Evolutionary conservation across 2,329 filamentous ascomycete species (phyloP), one percentile per base, ranked within the genome.

Genomic region (Neocatenulostroma microsporum): DNA sequence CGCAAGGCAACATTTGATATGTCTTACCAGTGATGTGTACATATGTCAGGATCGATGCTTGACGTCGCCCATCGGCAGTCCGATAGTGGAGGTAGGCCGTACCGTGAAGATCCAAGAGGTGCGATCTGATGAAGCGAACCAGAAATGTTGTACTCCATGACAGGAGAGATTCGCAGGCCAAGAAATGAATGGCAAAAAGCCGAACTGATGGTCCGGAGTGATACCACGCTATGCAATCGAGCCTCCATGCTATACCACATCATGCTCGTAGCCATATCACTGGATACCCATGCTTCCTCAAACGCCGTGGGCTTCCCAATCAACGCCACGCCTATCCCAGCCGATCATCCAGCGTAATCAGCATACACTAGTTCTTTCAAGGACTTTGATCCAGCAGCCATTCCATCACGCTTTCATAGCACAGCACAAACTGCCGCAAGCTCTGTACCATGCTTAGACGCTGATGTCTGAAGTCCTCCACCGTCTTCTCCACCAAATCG

Each of bases 361-460:
- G 9, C 27, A 29, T 15, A 8, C 7, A 10, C 27, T 29, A 10
- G 8, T 13, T 13, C 8, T 15, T 15, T 29, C 27, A 29, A n/a
- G 23, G 11, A 20, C 20, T 14, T 48, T 70, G 63, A 49, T 67
- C 61, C 9, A 70, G 68, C 19, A 91, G 62, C 87, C 89, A 98
- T 62, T 96, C 89, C 37, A 93, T 66, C 5, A 96, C 73, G 25
- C 84, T 93, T 66, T 98, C 91, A 60, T 98, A 98, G 61, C 91
- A 98, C 21, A 98, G 76, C 33, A 95, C 89, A 63, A 83, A 96
- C 60, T 98, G 91, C 42, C 85, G 73, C 40, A 96, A 66, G 53
- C 83, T 95, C 62, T 96, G 91, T 28, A 98, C 89, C 88, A 96
- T 98, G 62, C 87, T 95, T 13, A 95, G 65, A 47, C 91, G 71